A percentile compares a stretch with the other conserved stretches of the same genome.
phyloP scores from a whole-genome alignment of 2,329 filamentous ascomycete species.

The Xylaria sp. region DNA sequence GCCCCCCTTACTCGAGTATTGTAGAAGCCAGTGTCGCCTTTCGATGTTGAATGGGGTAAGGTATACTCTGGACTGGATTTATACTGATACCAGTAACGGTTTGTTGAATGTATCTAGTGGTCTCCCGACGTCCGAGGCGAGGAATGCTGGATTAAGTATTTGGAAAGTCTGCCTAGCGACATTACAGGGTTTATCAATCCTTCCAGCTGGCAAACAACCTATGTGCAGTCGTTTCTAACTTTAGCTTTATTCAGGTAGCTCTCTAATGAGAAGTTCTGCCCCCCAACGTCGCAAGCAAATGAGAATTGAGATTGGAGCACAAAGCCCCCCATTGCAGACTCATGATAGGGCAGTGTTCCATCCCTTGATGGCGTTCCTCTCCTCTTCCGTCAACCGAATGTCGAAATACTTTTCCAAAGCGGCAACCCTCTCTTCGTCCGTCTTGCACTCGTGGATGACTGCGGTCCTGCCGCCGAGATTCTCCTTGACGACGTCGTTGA shows the following conservation, averaged over 20 bases:
- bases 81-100: no score
- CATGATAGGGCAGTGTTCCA: slow-evolving; percentile 54
- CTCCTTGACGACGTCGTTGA: slow-evolving; percentile 63
- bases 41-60: background rate
- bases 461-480: slow-evolving; percentile 62
- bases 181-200: background rate
- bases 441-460: slow-evolving; percentile 59
- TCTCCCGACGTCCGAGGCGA: background rate
- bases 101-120: background rate
- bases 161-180: background rate
- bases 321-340: background rate
- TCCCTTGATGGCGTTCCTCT: slow-evolving; percentile 59
- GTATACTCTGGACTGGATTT: background rate
- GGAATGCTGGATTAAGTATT: background rate
- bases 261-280: background rate
- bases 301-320: background rate
- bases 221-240: background rate
- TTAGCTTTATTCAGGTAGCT: background rate
- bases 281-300: background rate
- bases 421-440: slow-evolving; percentile 53
- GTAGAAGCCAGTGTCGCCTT: background rate
- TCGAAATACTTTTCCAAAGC: slow-evolving; percentile 41
- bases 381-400: slow-evolving; percentile 35
- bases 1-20: no score
- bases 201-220: background rate